Evolutionary conservation across 257 asterid genomes (phyloP).

Genomic region (Coffea eugenioides): DNA sequence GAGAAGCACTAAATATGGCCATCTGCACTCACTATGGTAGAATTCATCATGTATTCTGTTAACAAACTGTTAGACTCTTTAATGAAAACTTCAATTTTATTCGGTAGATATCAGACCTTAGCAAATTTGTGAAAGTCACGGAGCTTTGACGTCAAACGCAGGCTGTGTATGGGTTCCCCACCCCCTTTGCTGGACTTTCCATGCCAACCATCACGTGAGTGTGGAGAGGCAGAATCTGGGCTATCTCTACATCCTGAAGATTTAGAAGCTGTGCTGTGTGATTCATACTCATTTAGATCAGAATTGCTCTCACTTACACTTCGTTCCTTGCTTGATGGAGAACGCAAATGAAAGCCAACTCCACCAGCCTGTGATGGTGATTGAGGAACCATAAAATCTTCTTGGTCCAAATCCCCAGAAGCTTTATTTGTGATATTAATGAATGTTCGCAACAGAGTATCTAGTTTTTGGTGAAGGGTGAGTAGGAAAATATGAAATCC

Average conservation of each 20-base stretch:
- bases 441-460: slow-evolving; percentile 61
- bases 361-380: slow-evolving; percentile 57
- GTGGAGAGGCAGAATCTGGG: slow-evolving; percentile 63
- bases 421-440: slow-evolving; percentile 56
- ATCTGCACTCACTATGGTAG: neutral
- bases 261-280: slow-evolving; percentile 44
- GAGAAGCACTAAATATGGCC: neutral
- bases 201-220: slow-evolving; percentile 69
- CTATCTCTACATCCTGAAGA: slow-evolving; percentile 65
- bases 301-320: slow-evolving; percentile 37
- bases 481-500: slow-evolving; percentile 94
- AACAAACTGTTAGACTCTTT: neutral
- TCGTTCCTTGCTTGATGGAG: slow-evolving; percentile 59
- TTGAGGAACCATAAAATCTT: slow-evolving; percentile 58
- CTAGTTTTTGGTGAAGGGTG: slow-evolving; percentile 93
- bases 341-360: slow-evolving; percentile 35
- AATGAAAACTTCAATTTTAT: neutral
- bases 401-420: slow-evolving; percentile 71
- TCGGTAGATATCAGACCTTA: slow-evolving; percentile 52
- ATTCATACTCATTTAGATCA: slow-evolving; percentile 58
- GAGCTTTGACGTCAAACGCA: slow-evolving; percentile 82
- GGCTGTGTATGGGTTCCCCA: slow-evolving; percentile 73
- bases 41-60: neutral
- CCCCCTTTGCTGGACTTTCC: slow-evolving; percentile 62
- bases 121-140: slow-evolving; percentile 92